Conservation (phyloP, 805 yeast genomes). For the Cyberlindnera lachancei region DNA sequence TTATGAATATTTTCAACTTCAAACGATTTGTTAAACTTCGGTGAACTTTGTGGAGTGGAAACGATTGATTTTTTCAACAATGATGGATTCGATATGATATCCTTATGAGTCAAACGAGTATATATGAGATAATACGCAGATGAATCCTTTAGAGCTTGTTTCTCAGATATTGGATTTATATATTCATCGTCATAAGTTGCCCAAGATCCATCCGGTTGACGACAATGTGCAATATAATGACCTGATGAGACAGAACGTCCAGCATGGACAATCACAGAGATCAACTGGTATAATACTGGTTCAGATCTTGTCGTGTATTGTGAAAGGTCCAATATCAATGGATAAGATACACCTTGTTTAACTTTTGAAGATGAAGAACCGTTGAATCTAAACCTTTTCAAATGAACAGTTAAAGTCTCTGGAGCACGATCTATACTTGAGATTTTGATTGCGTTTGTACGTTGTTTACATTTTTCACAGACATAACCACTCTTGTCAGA, state of each 20-base stretch:
- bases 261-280: constrained; percentile 85
- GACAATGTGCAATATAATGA: constrained; percentile 85
- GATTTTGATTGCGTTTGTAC: constrained; percentile 71
- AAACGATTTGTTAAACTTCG: constrained; percentile 1
- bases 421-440: constrained; percentile 76
- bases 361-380: constrained; percentile 76
- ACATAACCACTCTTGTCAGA: constrained; percentile 70
- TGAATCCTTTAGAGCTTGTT: constrained; percentile 71
- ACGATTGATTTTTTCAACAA: neutral
- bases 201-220: constrained; percentile 92
- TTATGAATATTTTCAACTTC: too few relatives aligned
- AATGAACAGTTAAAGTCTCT: constrained; percentile 77
- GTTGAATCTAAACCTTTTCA: constrained; percentile 86
- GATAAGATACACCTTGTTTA: constrained; percentile 79
- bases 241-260: constrained; percentile 91
- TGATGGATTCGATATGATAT: constrained; percentile 12
- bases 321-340: constrained; percentile 66
- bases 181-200: constrained; percentile 91
- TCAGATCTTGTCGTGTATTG: constrained; percentile 42
- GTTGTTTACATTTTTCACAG: constrained; percentile 78
- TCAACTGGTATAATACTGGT: constrained; percentile 60
- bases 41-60: constrained; percentile 1
- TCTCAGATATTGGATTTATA: constrained; percentile 64
- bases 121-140: constrained; percentile 88
- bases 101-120: constrained; percentile 62